phyloP scores from a whole-genome alignment of 495 filamentous ascomycete species.

The Lineolata rhizophorae region DNA sequence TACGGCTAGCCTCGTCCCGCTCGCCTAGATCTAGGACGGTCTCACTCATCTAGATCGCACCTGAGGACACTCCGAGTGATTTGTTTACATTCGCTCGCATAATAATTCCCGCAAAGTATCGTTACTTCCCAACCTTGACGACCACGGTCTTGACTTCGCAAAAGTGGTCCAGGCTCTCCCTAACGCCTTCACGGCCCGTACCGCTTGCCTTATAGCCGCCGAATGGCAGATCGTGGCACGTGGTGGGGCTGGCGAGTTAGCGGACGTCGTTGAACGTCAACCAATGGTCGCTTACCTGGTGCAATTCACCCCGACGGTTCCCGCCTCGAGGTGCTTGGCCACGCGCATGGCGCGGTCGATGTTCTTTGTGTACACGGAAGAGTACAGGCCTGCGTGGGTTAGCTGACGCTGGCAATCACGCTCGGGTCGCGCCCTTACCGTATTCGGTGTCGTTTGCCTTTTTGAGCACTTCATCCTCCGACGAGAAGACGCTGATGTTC shows the following conservation, averaged over 20 bases:
- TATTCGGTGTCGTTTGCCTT: constrained; percentile 6
- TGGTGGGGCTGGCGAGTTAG: neutral
- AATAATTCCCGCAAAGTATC: too few relatives aligned
- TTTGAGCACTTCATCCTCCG: constrained; percentile 2
- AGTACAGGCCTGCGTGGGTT: too few relatives aligned
- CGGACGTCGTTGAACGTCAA: constrained; percentile 1
- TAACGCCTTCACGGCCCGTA: constrained; percentile 1
- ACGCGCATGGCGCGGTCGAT: constrained; percentile 3
- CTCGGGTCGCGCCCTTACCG: too few relatives aligned
- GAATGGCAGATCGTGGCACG: constrained; percentile 5
- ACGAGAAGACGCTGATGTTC: constrained; percentile 3
- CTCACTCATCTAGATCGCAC: too few relatives aligned
- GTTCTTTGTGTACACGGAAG: constrained; percentile 4
- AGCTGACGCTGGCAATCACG: too few relatives aligned
- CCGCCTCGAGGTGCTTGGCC: constrained; percentile 6
- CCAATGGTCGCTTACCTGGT: neutral
- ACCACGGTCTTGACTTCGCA: constrained; percentile 3
- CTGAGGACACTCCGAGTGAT: too few relatives aligned
- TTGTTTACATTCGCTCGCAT: too few relatives aligned
- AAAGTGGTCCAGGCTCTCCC: constrained; percentile 1
- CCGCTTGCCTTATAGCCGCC: constrained; percentile 8
- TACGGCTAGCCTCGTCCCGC: too few relatives aligned
- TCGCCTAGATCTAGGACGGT: too few relatives aligned
- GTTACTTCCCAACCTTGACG: constrained; percentile 2
- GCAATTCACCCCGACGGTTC: constrained; percentile 7